These are phyloP conservation scores for Vitellaria paradoxa DNA, from an alignment of 179 eudicot species.

Conservation along the genomic window DNA sequence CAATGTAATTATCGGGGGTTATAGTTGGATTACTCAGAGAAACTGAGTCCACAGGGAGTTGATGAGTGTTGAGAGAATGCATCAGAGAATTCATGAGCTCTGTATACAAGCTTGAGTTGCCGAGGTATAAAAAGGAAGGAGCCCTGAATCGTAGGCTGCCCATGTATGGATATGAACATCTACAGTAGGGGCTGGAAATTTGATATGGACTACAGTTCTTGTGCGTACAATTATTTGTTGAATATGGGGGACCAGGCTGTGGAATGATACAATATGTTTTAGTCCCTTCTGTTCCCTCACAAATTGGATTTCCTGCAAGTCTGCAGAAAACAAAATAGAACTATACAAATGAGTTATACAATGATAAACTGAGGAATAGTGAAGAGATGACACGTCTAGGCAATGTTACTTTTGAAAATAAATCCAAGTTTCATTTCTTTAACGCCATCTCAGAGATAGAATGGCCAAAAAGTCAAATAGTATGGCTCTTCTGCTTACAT, in stretches of 20 bases:
- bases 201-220: slow-evolving; percentile 11
- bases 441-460: slow-evolving; percentile 4
- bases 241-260: slow-evolving; percentile 9
- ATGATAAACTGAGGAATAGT: too few relatives aligned
- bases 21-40: slow-evolving; percentile 23
- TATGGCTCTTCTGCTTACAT: slow-evolving; percentile 31
- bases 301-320: slow-evolving; percentile 50
- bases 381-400: too few relatives aligned
- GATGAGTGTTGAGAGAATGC: slow-evolving; percentile 7
- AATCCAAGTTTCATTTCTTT: not conserved
- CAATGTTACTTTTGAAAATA: too few relatives aligned
- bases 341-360: not conserved
- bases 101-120: slow-evolving; percentile 16
- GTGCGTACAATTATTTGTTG: slow-evolving; percentile 19
- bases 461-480: not conserved
- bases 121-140: slow-evolving; percentile 27
- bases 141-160: slow-evolving; percentile 34
- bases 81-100: slow-evolving; percentile 18
- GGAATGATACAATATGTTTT: slow-evolving; percentile 27
- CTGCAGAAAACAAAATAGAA: slow-evolving; percentile 31
- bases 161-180: slow-evolving; percentile 30
- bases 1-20: slow-evolving; percentile 24
- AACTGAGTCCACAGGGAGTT: slow-evolving; percentile 39
- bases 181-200: slow-evolving; percentile 31
- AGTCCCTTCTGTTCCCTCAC: slow-evolving; percentile 34